Evolutionary conservation across 805 yeast genomes (phyloP), one percentile per base, ranked within the genome.

Genomic region (Saccharomycopsis sp.): DNA sequence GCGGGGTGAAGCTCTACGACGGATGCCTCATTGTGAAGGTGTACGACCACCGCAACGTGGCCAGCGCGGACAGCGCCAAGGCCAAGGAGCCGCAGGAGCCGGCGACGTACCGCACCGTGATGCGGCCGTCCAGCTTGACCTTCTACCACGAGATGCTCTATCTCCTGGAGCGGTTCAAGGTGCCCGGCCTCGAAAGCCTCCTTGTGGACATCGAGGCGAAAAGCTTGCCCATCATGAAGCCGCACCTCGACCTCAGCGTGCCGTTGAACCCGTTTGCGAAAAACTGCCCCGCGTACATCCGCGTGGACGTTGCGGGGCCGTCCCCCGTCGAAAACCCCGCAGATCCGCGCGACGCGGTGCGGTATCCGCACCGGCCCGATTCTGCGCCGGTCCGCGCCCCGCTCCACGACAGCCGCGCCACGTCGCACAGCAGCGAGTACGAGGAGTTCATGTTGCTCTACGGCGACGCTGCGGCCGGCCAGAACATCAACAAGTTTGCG

Each of bases 201-300:
- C 86, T 95, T 2, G 75, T 89, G 29, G 85, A 84, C 56, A 82
- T 92, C 80, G 98, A 94, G 71, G 78, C 92, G n/a, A 97, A 91
- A 70, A 82, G 91, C 24, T 73, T 92, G 54, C 80, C 89, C 0
- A 73, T 90, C 52, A 87, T 96, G 2, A 80, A 87, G 60, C 79
- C 98, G 61, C 87, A 89, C 60, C 69, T 92, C 34, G 85, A 89
- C 64, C 72, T 92, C 57, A 77, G 85, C 14, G 90, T 88, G 1
- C 87, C 91, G 0, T 69, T 84, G 60, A 85, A 87, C 65, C 92
- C 91, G 3, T 86, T 81, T 66, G 68, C 69, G 37, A 63, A 53
- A 37, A 62, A 70, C 7, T 72, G 76, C 52, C 79, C 77, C 52
- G 79, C 75, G 47, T 72, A 76, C 41, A 64, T 79, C 2, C 68